Evolutionary conservation across 2,329 filamentous ascomycete species (phyloP), one percentile per base, ranked within the genome.

Genomic region (Trichoderma brevicompactum): DNA sequence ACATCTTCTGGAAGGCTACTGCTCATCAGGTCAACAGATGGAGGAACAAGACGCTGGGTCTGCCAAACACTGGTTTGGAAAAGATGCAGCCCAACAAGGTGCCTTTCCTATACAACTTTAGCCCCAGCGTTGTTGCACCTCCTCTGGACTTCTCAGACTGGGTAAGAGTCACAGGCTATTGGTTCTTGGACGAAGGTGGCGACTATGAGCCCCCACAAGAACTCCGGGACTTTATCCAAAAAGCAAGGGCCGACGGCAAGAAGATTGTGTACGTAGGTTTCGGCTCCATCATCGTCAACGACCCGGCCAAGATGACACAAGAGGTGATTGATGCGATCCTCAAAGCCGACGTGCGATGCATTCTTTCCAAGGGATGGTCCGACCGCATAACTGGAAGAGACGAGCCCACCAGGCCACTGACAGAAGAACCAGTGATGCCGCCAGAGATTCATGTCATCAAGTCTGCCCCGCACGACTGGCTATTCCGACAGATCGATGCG

Each of bases 81-180:
- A 96, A 94, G 79, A 87, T 99, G 87, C 93, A 97, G 78, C 89
- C 92, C 2, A 97, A 97, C 80, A 96, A 96, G 76, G 92, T 97
- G n/a, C 95, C 95, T 0, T 99, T 99, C 77, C 79, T 99, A 52
- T 99, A 99, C 82, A 98, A 97, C 78, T 98, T 97, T 76, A 96
- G 92, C 64, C 92, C 94, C 0, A 91, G 88, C 10, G 95, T 99
- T 12, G 95, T 99, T n/a, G 88, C 92, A 2, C 94, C 94, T 34
- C 95, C 95, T 15, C 82, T 97, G 1, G 95, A 99, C 79, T 99
- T 94, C 79, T 94, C 92, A 48, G 95, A 98, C 76, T 99, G 95
- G 95, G 95, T 99, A 75, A 88, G 92, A 49, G 92, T 98, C 7
- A 98, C 95, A 0, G 95, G 95, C 0, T 98, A 99, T 79, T 99